Evolutionary conservation across 768 basidiomycete genomes (phyloP).

Genomic region (Sporobolomyces phaffii): DNA sequence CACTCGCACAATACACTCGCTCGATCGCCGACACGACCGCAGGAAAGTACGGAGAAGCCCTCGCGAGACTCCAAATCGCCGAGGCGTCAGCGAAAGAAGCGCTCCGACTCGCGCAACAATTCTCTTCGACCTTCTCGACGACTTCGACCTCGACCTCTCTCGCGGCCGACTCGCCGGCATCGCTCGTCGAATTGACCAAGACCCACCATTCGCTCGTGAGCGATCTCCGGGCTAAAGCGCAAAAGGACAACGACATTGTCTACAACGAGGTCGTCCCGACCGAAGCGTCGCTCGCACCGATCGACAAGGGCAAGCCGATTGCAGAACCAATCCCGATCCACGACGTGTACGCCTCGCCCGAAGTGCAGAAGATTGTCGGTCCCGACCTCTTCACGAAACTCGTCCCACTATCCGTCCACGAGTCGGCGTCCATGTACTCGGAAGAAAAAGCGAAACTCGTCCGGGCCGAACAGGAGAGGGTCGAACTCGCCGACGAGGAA

Average conservation of each 20-base stretch:
- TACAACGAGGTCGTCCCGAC: constrained; percentile 85
- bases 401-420: constrained; percentile 87
- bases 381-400: constrained; percentile 80
- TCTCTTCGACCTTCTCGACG: constrained; percentile 59
- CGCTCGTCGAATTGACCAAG: constrained; percentile 76
- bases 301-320: constrained; percentile 70
- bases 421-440: constrained; percentile 90
- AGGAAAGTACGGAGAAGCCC: constrained; percentile 76
- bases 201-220: constrained; percentile 68
- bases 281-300: constrained; percentile 65
- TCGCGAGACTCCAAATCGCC: constrained; percentile 70
- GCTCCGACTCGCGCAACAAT: constrained; percentile 59
- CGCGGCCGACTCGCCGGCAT: constrained; percentile 74
- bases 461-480: constrained; percentile 77
- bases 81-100: constrained; percentile 80
- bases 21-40: constrained; percentile 67
- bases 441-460: constrained; percentile 97
- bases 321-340: constrained; percentile 86
- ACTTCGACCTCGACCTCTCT: constrained; percentile 56
- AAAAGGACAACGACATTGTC: constrained; percentile 90
- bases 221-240: constrained; percentile 68
- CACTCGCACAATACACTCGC: constrained; percentile 80
- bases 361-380: constrained; percentile 91
- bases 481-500: constrained; percentile 75
- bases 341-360: constrained; percentile 80